These are phyloP conservation scores for Withania somnifera DNA, from an alignment of 305 asterid genomes.

Conservation along the genomic window DNA sequence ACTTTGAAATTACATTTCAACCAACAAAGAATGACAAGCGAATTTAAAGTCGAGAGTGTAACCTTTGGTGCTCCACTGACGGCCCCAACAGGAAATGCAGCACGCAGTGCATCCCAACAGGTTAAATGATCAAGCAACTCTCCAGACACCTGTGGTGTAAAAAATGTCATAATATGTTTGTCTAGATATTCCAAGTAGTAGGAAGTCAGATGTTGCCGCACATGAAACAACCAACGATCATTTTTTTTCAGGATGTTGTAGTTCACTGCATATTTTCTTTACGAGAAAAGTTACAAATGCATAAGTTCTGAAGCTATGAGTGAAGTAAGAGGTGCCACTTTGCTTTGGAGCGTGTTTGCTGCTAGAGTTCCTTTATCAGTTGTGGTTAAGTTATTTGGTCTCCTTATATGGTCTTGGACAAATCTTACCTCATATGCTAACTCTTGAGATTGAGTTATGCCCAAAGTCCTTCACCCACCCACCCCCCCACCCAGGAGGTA, in stretches of 20 bases:
- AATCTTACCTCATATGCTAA: background rate
- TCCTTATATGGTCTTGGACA: background rate
- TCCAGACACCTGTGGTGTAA: slow-evolving; percentile 51
- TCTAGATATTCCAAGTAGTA: background rate
- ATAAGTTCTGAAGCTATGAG: background rate
- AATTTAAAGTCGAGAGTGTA: background rate
- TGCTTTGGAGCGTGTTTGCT: background rate
- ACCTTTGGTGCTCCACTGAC: slow-evolving; percentile 97
- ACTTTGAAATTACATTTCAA: background rate
- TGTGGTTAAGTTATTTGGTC: background rate
- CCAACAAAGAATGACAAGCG: background rate
- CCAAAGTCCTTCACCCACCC: no score
- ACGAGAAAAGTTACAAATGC: background rate
- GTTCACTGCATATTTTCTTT: background rate
- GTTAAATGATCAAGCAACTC: slow-evolving; percentile 72
- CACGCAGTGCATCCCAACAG: slow-evolving; percentile 84
- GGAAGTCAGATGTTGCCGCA: background rate
- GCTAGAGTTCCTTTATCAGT: background rate
- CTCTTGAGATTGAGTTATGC: background rate
- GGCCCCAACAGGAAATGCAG: slow-evolving; percentile 83
- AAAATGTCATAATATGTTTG: background rate
- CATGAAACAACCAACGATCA: background rate
- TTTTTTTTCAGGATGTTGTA: background rate
- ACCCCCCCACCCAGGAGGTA: no score
- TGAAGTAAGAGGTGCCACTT: background rate